A percentile compares a stretch with the other conserved stretches of the same genome.
Conservation (phyloP, 2,329 filamentous ascomycete species). For the Pseudocercospora vitis region DNA sequence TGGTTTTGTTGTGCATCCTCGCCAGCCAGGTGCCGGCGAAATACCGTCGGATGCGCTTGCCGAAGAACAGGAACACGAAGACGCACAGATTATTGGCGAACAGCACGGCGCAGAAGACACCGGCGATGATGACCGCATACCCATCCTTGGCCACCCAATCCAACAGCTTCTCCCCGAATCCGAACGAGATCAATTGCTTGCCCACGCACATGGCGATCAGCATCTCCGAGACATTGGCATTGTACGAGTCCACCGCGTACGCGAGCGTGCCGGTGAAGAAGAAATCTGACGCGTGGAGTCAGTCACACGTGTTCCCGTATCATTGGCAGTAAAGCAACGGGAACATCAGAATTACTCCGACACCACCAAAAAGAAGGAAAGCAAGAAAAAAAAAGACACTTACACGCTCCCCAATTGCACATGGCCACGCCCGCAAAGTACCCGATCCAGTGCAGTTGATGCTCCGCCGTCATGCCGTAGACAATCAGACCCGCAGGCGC, state of each 20-base stretch:
- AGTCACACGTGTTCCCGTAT: background rate
- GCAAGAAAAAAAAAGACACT: background rate
- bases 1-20: constrained; percentile 33
- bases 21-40: constrained; percentile 37
- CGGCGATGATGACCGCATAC: constrained; percentile 39
- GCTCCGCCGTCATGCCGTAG: constrained; percentile 39
- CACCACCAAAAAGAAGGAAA: too few relatives aligned
- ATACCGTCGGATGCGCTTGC: constrained; percentile 38
- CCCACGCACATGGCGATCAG: constrained; percentile 48
- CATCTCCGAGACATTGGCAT: constrained; percentile 62
- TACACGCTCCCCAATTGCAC: constrained; percentile 41
- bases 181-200: constrained; percentile 41
- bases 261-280: constrained; percentile 55
- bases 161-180: constrained; percentile 37
- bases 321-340: background rate
- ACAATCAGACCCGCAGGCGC: constrained; percentile 40
- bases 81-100: constrained; percentile 39
- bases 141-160: constrained; percentile 39
- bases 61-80: constrained; percentile 39
- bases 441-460: constrained; percentile 40
- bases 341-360: too few relatives aligned
- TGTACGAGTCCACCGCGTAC: constrained; percentile 62
- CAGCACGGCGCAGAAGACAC: constrained; percentile 39
- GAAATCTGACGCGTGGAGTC: constrained; percentile 15
- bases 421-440: constrained; percentile 42